phyloP scores from a whole-genome alignment of 2,329 filamentous ascomycete genomes.

The Sarocladium strictum region DNA sequence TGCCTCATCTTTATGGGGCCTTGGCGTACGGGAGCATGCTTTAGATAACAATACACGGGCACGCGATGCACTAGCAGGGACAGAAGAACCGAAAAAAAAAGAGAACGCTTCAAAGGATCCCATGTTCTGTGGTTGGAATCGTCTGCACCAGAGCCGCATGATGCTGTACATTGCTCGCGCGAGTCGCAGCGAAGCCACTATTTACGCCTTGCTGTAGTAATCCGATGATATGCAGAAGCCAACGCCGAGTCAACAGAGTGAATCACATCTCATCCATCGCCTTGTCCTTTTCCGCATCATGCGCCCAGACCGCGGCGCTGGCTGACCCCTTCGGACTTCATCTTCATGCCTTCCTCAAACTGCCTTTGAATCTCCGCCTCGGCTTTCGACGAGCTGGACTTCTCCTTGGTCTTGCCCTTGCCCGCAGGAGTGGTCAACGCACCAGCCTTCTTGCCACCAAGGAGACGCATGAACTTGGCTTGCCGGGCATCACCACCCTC shows the following conservation, averaged over 20 bases:
- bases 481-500: constrained; percentile 45
- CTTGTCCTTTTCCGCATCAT: constrained; percentile 20
- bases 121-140: neutral
- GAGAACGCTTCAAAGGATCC: neutral
- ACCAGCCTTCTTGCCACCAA: constrained; percentile 45
- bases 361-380: constrained; percentile 51
- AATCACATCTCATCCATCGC: neutral
- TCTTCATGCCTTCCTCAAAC: constrained; percentile 49
- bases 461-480: constrained; percentile 50
- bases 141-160: neutral
- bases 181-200: neutral
- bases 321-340: constrained; percentile 46
- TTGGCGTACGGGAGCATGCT: constrained; percentile 3
- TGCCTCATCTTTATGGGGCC: neutral
- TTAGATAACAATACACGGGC: constrained; percentile 3
- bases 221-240: neutral
- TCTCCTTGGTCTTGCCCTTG: constrained; percentile 17
- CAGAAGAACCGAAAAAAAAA: neutral
- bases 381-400: constrained; percentile 32
- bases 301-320: constrained; percentile 49
- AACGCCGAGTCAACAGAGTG: neutral
- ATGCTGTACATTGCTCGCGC: neutral
- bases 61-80: neutral
- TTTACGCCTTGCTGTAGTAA: neutral
- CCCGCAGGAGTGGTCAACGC: constrained; percentile 13